Evolutionary conservation across 176 grass and related monocot species (phyloP).

Genomic region (Raddia distichophylla): DNA sequence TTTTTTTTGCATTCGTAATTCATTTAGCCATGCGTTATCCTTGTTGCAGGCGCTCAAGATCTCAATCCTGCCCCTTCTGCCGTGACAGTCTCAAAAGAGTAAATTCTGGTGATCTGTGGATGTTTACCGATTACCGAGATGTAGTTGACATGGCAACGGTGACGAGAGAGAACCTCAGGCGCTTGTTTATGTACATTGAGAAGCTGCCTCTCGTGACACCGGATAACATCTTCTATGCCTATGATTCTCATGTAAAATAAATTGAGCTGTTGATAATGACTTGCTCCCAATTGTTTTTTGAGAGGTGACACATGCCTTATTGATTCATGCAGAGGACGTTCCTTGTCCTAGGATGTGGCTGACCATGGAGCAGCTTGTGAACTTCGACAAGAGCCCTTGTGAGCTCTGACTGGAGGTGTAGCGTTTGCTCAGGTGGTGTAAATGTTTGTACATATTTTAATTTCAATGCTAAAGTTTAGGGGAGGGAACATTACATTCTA

Average conservation of each 20-base stretch:
- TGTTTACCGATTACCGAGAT: conserved; percentile 64
- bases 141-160: conserved; percentile 72
- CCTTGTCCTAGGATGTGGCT: conserved; percentile 55
- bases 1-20: conserved; percentile 13
- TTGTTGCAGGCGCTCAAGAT: conserved; percentile 73
- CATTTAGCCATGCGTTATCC: conserved; percentile 1
- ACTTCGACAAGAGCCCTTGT: conserved; percentile 24
- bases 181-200: conserved; percentile 71
- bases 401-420: conserved; percentile 20
- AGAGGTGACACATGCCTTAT: conserved; percentile 47
- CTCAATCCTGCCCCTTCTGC: conserved; percentile 90
- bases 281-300: conserved; percentile 41
- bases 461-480: conserved; percentile 19
- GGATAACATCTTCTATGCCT: conserved; percentile 71
- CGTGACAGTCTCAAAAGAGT: conserved; percentile 83
- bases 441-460: conserved; percentile 53
- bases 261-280: conserved; percentile 28
- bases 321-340: conserved; percentile 63
- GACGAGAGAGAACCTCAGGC: conserved; percentile 70
- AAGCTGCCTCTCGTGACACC: conserved; percentile 78
- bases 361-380: conserved; percentile 43
- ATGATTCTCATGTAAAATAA: conserved; percentile 97
- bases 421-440: conserved; percentile 38
- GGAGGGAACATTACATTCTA: not conserved
- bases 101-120: conserved; percentile 80